Percentiles rank a stretch among this genome's conserved stretches.
Conservation (phyloP, 148 eudicot genomes). For the Silene conica region DNA sequence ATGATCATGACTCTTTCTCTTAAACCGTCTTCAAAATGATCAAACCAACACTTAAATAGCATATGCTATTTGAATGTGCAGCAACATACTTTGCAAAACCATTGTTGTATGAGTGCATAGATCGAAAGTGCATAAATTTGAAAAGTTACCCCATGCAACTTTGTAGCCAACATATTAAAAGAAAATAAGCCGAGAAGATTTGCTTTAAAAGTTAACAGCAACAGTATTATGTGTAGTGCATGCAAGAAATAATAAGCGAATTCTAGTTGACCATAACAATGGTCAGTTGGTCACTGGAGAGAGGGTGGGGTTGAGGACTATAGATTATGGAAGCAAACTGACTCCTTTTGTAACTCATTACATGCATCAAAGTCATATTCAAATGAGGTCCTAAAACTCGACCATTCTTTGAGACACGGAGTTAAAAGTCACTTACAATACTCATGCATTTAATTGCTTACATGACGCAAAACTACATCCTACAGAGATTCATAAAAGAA, state of each 20-base stretch:
- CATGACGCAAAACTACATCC: neutral
- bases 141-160: neutral
- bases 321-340: neutral
- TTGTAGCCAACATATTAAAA: neutral
- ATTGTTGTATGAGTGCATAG: neutral
- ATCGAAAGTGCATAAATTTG: neutral
- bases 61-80: neutral
- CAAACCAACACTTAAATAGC: conserved; percentile 2
- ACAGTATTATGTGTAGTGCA: neutral
- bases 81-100: neutral
- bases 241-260: neutral
- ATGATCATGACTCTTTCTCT: neutral
- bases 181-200: neutral
- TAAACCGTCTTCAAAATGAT: neutral
- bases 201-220: neutral
- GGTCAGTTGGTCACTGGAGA: neutral
- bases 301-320: neutral
- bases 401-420: neutral
- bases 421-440: neutral
- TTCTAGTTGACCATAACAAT: no score
- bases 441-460: neutral
- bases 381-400: neutral
- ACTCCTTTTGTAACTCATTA: neutral
- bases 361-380: neutral
- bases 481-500: neutral